Base-by-base conservation (phyloP, 148 eudicot genomes). In the Vaccinium corymbosum region DNA sequence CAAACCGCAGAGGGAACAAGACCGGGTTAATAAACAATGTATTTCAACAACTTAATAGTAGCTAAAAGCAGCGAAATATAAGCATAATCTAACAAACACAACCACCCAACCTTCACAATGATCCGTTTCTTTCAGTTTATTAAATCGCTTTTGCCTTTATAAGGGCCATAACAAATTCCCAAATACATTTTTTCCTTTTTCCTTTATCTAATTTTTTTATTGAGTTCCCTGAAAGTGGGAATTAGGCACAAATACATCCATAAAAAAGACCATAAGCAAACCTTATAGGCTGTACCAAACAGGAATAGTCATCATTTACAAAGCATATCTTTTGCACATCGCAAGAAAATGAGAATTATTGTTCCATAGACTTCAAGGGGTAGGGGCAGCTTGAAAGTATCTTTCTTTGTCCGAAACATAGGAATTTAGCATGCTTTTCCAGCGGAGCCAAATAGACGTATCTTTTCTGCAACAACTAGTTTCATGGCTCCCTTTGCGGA, bases 401-500 rank as follows among this genome's bases (percentile, higher is more conserved):
- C 62, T 52, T 53, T 25, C 17, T 7, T 1, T 22, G 19, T 53
- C 42, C 64, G 53, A 27, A 27, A 53, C 50, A 78, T 6, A 53
- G 25, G 75, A 38, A 29, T 50, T 83, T 64, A 85, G 53, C 84
- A 82, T 57, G 95, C 95, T 87, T 91, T 97, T 56, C 99, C 96
- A 20, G 93, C 81, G 5, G 99, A 97, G 48, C 98, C 99, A 90
- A 97, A 97, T 59, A 94, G 91, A 79, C 76, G 93, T 96, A 97
- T 97, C 92, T 97, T 97, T 87, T 95, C 98, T 0, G 93, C 92
- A 64, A 94, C 88, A 46, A 97, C 98, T 66, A 86, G 90, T 93
- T 93, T 97, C 99, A 97, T 97, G 88, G 99, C 98, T 79, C 93
- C 95, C 87, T 94, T 97, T 51, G 96, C 96, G 56, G 98, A 90